Base-by-base conservation (phyloP, 148 eudicot species). In the Arbutus unedo region DNA sequence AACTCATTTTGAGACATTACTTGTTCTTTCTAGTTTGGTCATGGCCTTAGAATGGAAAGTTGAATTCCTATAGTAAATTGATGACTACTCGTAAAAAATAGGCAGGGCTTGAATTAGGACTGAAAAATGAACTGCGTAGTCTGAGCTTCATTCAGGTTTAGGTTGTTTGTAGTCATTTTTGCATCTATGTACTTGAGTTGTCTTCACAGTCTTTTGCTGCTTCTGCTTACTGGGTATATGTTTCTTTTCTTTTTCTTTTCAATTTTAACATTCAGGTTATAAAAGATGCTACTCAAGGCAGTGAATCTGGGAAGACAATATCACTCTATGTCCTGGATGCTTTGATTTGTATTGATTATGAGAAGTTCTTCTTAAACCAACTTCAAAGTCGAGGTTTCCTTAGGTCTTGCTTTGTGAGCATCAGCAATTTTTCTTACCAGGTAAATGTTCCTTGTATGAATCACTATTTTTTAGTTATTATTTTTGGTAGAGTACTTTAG, bases 331-430 rank as follows among this genome's bases (percentile, higher is more conserved):
- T 94, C 85, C 85, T 96, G 79, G 97, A 92, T 90, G 97, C 94
- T 79, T 80, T 96, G 82, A 86, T 96, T 78, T 92, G 94, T 82
- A 89, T 94, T 80, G 99, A 96, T 89, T 95, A 93, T 83, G 99
- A 93, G 79, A 96, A 93, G 87, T 96, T 88, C 87, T 94, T 96
- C 90, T 87, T 94, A 53, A 91, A 87, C 85, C 98, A 94, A 91
- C 92, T 96, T 83, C 97, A 96, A 85, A 96, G 98, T 84, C 91
- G 99, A 92, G 99, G 98, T 79, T 96, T 96, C 86, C 91, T 96
- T 71, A 91, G 99, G 87, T 91, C 93, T 77, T 96, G 99, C 90
- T 87, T 96, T 70, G 89, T 85, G 87, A 94, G 88, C 88, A 92
- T 96, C 91, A 91, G 93, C 84, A 96, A 90, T 85, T 85, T 89